Evolutionary conservation across 179 eudicot genomes (phyloP).

Genomic region (Corrigiola litoralis): DNA sequence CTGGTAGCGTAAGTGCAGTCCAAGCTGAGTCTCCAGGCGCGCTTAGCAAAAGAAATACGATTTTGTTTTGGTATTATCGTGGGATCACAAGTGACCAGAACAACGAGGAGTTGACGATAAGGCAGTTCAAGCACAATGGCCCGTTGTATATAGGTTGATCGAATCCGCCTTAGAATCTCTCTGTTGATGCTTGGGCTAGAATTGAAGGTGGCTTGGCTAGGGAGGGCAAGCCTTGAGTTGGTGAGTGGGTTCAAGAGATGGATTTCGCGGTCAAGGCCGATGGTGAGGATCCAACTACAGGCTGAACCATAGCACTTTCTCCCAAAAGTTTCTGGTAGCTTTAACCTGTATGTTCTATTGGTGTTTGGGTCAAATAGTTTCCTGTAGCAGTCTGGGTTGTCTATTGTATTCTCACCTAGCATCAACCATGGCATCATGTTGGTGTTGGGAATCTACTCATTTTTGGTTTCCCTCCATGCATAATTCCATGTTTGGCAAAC

Average conservation of each 20-base stretch:
- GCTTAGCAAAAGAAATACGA: too few species aligned
- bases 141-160: not conserved
- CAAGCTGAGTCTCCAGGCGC: too few species aligned
- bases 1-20: too few species aligned
- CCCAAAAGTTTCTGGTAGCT: constrained; percentile 11
- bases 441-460: too few species aligned
- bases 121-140: too few species aligned
- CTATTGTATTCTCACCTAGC: not conserved
- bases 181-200: not conserved
- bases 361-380: not conserved
- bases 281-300: constrained; percentile 4
- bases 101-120: too few species aligned
- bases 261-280: not conserved
- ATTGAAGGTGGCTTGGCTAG: not conserved
- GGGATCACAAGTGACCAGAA: not conserved
- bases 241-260: constrained; percentile 5
- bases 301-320: constrained; percentile 6
- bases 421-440: constrained; percentile 6
- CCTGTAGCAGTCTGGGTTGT: not conserved
- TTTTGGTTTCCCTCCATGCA: too few species aligned
- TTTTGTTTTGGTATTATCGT: too few species aligned
- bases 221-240: not conserved
- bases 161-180: too few species aligned
- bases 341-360: not conserved
- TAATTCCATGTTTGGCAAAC: too few species aligned